Conservation (phyloP, 371 early-diverging fungal species). For the Cokeromyces recurvatus region DNA sequence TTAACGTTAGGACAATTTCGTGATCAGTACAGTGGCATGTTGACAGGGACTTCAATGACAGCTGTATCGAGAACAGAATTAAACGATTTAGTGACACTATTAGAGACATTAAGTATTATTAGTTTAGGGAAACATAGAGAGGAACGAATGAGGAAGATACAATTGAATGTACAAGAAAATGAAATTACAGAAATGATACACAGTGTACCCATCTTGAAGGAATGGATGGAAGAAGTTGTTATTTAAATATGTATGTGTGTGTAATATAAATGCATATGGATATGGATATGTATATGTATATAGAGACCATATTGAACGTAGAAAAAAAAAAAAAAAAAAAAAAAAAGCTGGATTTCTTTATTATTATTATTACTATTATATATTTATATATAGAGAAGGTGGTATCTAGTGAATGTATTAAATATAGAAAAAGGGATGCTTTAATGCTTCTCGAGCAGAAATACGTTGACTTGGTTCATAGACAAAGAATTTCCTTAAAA, state of each 20-base stretch:
- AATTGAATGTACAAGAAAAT: slow-evolving; percentile 38
- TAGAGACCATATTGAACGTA: too few species aligned
- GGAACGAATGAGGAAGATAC: slow-evolving; percentile 43
- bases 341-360: not conserved
- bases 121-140: slow-evolving; percentile 50
- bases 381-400: too few species aligned
- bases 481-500: slow-evolving; percentile 73
- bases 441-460: slow-evolving; percentile 77
- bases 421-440: slow-evolving; percentile 75
- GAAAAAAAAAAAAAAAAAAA: too few species aligned
- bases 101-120: slow-evolving; percentile 73
- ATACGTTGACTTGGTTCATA: slow-evolving; percentile 86
- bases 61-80: slow-evolving; percentile 76
- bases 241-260: slow-evolving; percentile 5
- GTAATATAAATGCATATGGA: too few species aligned
- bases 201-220: slow-evolving; percentile 20
- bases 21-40: slow-evolving; percentile 47
- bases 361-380: too few species aligned
- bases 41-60: slow-evolving; percentile 42
- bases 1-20: slow-evolving; percentile 54
- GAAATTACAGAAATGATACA: slow-evolving; percentile 48
- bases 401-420: too few species aligned
- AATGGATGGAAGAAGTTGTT: slow-evolving; percentile 19
- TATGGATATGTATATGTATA: too few species aligned
- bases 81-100: slow-evolving; percentile 64